Conservation (phyloP, 495 filamentous ascomycete genomes). For the Jackrogersella multiformis region DNA sequence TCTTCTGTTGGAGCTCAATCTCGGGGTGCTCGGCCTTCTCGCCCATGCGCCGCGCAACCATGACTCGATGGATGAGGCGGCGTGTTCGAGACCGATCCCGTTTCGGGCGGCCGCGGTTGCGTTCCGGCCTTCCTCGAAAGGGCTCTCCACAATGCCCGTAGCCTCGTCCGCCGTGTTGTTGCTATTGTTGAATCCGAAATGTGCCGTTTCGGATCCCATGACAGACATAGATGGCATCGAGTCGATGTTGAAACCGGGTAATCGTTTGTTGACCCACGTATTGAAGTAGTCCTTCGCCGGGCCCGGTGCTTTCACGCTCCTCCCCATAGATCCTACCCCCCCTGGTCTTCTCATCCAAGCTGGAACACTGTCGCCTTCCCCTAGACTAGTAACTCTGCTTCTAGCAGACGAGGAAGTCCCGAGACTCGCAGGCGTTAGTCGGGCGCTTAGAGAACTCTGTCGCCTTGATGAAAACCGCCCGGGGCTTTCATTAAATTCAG, state of each 20-base stretch:
- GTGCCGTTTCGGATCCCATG: constrained; percentile 58
- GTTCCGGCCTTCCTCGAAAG: constrained; percentile 56
- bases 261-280: constrained; percentile 77
- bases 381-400: constrained; percentile 45
- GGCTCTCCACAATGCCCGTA: constrained; percentile 59
- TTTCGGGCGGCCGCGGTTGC: constrained; percentile 45
- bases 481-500: constrained; percentile 48
- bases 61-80: constrained; percentile 84
- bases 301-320: constrained; percentile 73
- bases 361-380: constrained; percentile 47
- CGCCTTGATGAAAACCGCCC: constrained; percentile 53
- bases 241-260: constrained; percentile 74
- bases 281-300: constrained; percentile 84
- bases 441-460: constrained; percentile 47
- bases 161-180: constrained; percentile 43
- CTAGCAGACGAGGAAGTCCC: constrained; percentile 43
- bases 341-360: constrained; percentile 79
- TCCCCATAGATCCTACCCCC: constrained; percentile 81
- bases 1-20: constrained; percentile 52
- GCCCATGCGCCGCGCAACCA: constrained; percentile 86
- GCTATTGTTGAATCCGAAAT: constrained; percentile 57
- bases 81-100: constrained; percentile 71
- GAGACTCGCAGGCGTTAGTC: constrained; percentile 37
- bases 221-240: constrained; percentile 63
- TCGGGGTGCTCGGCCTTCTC: constrained; percentile 62